A percentile compares a stretch with the other conserved stretches of the same genome.
Conservation (phyloP, 495 filamentous ascomycete species). For the Glutinoglossum americanum region DNA sequence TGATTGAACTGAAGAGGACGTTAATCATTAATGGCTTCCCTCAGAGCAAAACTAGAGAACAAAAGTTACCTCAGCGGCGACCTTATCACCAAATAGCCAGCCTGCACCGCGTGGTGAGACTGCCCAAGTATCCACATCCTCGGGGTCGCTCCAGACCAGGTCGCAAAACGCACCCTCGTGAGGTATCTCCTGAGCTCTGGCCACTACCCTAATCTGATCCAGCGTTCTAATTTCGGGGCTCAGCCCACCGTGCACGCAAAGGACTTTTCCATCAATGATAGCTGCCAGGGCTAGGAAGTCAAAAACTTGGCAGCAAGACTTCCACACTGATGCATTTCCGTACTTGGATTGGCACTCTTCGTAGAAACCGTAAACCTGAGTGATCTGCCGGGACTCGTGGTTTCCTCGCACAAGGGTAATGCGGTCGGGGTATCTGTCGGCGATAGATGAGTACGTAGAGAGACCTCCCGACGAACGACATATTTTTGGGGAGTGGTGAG, state of each 20-base stretch:
- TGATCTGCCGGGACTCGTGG: conserved; percentile 94
- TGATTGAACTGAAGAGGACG: conserved; percentile 61
- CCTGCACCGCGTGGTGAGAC: conserved; percentile 86
- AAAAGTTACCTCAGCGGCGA: conserved; percentile 49
- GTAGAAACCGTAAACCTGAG: conserved; percentile 97
- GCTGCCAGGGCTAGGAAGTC: conserved; percentile 93
- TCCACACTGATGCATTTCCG: conserved; percentile 96
- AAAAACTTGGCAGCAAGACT: conserved; percentile 96
- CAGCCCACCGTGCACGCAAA: conserved; percentile 93
- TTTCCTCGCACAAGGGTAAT: conserved; percentile 94
- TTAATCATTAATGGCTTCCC: neutral
- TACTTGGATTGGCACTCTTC: conserved; percentile 97
- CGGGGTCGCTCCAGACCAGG: conserved; percentile 93
- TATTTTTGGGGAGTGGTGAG: too few relatives aligned
- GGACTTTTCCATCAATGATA: conserved; percentile 87
- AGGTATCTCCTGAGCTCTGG: conserved; percentile 89
- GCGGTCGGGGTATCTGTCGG: conserved; percentile 66
- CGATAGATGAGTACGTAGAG: neutral
- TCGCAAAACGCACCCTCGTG: conserved; percentile 98
- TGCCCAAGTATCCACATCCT: conserved; percentile 96
- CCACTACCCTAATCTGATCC: conserved; percentile 94
- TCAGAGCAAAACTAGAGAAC: neutral
- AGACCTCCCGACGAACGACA: neutral
- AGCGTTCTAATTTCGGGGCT: conserved; percentile 91
- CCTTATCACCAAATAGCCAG: conserved; percentile 95